Conservation (phyloP, 495 filamentous ascomycete genomes). For the Trichoderma reesei region DNA sequence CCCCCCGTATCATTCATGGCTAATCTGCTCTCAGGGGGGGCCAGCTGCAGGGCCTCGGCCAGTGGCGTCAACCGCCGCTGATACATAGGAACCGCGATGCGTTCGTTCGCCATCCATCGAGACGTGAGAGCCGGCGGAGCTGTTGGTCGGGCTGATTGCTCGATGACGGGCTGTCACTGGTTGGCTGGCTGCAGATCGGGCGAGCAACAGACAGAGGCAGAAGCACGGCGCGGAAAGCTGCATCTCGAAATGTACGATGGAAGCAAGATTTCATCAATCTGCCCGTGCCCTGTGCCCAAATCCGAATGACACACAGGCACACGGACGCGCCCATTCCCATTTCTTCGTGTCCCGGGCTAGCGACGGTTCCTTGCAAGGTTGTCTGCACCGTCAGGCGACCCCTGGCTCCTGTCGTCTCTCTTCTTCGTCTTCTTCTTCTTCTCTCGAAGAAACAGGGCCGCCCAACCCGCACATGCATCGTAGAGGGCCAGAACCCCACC, state of each 20-base stretch:
- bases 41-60: constrained; percentile 1
- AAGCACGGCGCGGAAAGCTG: neutral
- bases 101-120: neutral
- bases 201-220: neutral
- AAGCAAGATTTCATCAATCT: too few species aligned
- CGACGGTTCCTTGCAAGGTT: too few species aligned
- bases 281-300: neutral
- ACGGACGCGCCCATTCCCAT: too few species aligned
- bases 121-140: neutral
- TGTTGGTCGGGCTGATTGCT: neutral
- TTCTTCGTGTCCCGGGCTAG: too few species aligned
- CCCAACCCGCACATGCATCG: neutral
- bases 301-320: too few species aligned
- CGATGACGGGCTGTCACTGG: neutral
- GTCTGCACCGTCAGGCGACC: neutral
- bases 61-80: constrained; percentile 8
- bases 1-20: neutral
- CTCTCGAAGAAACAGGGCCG: neutral
- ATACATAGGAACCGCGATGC: neutral
- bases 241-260: neutral
- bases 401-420: neutral
- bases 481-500: neutral
- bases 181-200: neutral
- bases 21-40: constrained; percentile 4
- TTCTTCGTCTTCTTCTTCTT: too few species aligned